A percentile compares a stretch with the other conserved stretches of the same genome.
Conservation (phyloP, 108 stramenopile species). For the Skeletonema potamos region DNA sequence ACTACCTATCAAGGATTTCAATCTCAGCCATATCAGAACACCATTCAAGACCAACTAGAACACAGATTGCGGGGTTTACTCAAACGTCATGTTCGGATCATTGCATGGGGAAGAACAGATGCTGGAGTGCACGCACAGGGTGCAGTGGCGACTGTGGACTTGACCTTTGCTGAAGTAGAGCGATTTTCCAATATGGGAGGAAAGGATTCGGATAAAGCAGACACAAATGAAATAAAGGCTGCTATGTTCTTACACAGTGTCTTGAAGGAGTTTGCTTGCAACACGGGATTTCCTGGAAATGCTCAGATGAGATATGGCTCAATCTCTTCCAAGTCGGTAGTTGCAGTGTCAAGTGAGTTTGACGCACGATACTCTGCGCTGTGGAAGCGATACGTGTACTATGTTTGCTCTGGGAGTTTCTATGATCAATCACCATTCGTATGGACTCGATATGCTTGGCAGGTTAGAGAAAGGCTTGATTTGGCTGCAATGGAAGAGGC, state of each 20-base stretch:
- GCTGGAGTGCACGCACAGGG: slow-evolving; percentile 24
- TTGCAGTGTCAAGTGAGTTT: slow-evolving; percentile 23
- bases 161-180: slow-evolving; percentile 11
- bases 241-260: slow-evolving; percentile 20
- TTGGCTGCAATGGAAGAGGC: slow-evolving; percentile 18
- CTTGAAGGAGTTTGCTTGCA: slow-evolving; percentile 28
- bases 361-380: slow-evolving; percentile 32
- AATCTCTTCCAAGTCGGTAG: slow-evolving; percentile 12
- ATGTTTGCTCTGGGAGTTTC: slow-evolving; percentile 2
- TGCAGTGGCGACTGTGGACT: slow-evolving; percentile 24
- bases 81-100: slow-evolving; percentile 10
- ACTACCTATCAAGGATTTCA: slow-evolving; percentile 34
- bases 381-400: slow-evolving; percentile 36
- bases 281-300: slow-evolving; percentile 8
- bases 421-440: slow-evolving; percentile 14
- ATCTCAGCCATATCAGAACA: slow-evolving; percentile 30
- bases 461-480: slow-evolving; percentile 4
- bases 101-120: slow-evolving; percentile 36
- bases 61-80: slow-evolving; percentile 10
- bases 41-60: slow-evolving; percentile 37
- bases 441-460: slow-evolving; percentile 27
- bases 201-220: not conserved
- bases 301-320: slow-evolving; percentile 14
- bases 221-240: slow-evolving; percentile 3
- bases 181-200: not conserved